Base-by-base conservation (phyloP, 176 grass and related monocot species). In the Eragrostis nindensis region DNA sequence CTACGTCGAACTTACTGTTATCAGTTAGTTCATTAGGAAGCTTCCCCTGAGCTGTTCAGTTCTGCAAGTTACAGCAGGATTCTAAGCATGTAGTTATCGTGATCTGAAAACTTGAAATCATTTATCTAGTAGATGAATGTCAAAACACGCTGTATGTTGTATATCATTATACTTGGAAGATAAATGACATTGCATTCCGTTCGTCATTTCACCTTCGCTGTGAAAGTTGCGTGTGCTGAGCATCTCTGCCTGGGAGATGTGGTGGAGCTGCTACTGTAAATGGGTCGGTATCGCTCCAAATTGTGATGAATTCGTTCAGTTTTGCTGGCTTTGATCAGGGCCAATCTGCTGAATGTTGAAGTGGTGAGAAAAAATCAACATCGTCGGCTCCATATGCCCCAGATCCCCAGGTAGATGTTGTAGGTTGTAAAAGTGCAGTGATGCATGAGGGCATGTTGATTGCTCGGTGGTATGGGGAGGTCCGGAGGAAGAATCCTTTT, bases 121-220 rank as follows among this genome's bases (percentile, higher is more conserved):
- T 62, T 1, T 63, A 16, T 21, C 3, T 14, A 22, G 29, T 47
- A 70, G 70, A 79, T 75, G 71, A 36, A 1, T 21, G 48, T 16
- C 22, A 2, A 76, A 46, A 18, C 54, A 69, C 64, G 19, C 1
- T 70, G 87, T 80, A 71, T 75, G 78, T 84, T 70, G 70, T 89
- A 76, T 26, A n/a, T 78, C 48, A 84, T 17, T 11, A 0, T 7
- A 43, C 32, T 36, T 55, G 66, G 27, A 71, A 76, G 19, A 81
- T 42, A 71, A 39, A 62, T 62, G 65, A 48, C 30, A 39, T 1
- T 60, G 27, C 66, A n/a, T n/a, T n/a, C n/a, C n/a, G n/a, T 79
- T 17, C 67, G 41, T 44, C n/a, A n/a, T 72, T 66, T 42, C 19
- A 60, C 17, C 70, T 17, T 11, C 78, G 26, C 45, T 36, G 27